Conservation (phyloP, 257 asterid species). For the Echium plantagineum region DNA sequence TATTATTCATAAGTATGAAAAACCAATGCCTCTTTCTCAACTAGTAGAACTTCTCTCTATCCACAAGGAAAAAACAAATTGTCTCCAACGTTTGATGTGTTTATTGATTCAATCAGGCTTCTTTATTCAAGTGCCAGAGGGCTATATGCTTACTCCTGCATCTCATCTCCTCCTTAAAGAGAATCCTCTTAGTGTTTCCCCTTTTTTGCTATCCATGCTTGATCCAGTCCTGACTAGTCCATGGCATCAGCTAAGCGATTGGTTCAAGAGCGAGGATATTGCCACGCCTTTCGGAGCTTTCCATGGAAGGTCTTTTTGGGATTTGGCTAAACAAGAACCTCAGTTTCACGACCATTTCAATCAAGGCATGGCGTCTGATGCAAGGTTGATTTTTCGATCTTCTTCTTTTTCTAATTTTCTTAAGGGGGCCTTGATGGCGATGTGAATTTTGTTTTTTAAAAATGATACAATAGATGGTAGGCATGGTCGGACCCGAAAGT, state of each 20-base stretch:
- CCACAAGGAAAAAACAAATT: slow-evolving; percentile 2
- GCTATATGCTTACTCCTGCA: neutral
- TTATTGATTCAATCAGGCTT: slow-evolving; percentile 18
- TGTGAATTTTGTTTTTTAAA: too few relatives aligned
- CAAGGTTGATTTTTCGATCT: slow-evolving; percentile 5
- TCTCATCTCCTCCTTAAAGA: neutral
- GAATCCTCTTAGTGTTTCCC: neutral
- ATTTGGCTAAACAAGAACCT: slow-evolving; percentile 11
- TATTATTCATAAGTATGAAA: slow-evolving; percentile 11
- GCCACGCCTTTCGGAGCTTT: neutral
- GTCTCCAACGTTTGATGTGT: slow-evolving; percentile 19
- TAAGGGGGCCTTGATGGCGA: too few relatives aligned
- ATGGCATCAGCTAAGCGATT: neutral
- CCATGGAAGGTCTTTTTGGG: slow-evolving; percentile 17
- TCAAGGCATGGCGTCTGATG: slow-evolving; percentile 22
- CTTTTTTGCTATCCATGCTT: neutral
- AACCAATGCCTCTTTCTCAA: slow-evolving; percentile 7
- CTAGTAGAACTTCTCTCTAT: slow-evolving; percentile 11
- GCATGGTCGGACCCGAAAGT: too few relatives aligned
- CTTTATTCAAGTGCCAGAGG: slow-evolving; percentile 1
- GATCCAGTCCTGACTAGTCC: neutral
- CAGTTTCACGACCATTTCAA: slow-evolving; percentile 11
- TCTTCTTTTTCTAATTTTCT: too few relatives aligned
- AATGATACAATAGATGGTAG: too few relatives aligned
- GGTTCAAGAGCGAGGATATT: neutral